These are phyloP conservation scores for Corniculantispora saksenae DNA, from an alignment of 2,329 filamentous ascomycete genomes.

Conservation along the genomic window DNA sequence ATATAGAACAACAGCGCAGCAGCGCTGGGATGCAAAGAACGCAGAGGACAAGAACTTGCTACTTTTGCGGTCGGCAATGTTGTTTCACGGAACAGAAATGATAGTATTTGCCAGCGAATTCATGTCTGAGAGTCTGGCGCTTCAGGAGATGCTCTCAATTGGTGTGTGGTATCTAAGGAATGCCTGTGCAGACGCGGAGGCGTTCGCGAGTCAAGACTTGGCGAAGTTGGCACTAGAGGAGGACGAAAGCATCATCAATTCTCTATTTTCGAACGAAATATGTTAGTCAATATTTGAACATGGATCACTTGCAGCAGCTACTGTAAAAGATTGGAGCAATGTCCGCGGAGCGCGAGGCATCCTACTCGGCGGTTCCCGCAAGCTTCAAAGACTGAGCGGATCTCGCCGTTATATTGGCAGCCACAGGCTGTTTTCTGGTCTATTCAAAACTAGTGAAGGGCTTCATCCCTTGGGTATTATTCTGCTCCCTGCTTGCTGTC, in stretches of 20 bases:
- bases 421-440: background rate
- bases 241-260: background rate
- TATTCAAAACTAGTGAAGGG: too few species aligned
- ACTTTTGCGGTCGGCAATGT: too few species aligned
- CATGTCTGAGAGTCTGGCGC: too few species aligned
- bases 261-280: background rate
- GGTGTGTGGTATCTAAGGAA: background rate
- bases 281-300: background rate
- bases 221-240: background rate
- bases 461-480: background rate
- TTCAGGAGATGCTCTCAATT: too few species aligned
- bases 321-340: background rate
- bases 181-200: background rate
- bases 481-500: slow-evolving; percentile 23
- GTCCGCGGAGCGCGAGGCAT: background rate
- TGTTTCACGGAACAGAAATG: too few species aligned
- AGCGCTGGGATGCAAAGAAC: too few species aligned
- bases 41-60: too few species aligned
- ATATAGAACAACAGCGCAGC: too few species aligned
- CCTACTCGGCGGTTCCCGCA: background rate
- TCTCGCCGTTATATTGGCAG: background rate
- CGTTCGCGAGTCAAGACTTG: background rate
- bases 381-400: background rate
- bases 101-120: too few species aligned
- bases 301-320: background rate